Percentiles rank a stretch among this genome's conserved stretches.
Evolutionary conservation across 2,329 filamentous ascomycete species (phyloP).

Genomic region (Aspergillus sp.): DNA sequence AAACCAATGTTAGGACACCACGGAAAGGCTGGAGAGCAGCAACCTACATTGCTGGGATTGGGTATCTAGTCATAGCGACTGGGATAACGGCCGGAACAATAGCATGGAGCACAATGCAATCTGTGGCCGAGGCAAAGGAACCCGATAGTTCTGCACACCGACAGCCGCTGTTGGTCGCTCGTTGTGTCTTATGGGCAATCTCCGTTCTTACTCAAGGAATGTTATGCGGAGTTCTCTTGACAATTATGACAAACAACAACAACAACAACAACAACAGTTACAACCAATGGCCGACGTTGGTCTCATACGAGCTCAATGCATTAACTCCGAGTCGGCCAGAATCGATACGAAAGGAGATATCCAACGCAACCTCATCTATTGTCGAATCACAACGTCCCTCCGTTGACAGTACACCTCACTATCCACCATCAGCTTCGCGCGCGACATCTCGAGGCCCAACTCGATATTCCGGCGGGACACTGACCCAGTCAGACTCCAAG

Average conservation of each 20-base stretch:
- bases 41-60: conserved; percentile 19
- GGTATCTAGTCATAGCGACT: conserved; percentile 28
- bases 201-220: conserved; percentile 33
- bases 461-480: conserved; percentile 32
- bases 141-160: not conserved
- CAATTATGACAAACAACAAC: conserved; percentile 13
- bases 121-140: conserved; percentile 6
- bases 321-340: conserved; percentile 15
- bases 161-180: conserved; percentile 30
- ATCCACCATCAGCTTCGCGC: conserved; percentile 24
- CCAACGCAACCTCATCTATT: conserved; percentile 11
- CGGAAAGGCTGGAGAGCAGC: conserved; percentile 20
- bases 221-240: conserved; percentile 30
- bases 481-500: conserved; percentile 26
- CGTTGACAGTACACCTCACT: conserved; percentile 7
- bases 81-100: conserved; percentile 29
- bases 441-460: conserved; percentile 27
- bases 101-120: conserved; percentile 20
- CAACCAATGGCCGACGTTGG: conserved; percentile 24
- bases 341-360: conserved; percentile 7
- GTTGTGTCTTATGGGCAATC: conserved; percentile 37
- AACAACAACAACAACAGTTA: conserved; percentile 5
- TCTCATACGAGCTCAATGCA: conserved; percentile 25
- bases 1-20: conserved; percentile 6
- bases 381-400: conserved; percentile 15